phyloP scores from a whole-genome alignment of 495 filamentous ascomycete genomes.

The Xylaria palmicola region DNA sequence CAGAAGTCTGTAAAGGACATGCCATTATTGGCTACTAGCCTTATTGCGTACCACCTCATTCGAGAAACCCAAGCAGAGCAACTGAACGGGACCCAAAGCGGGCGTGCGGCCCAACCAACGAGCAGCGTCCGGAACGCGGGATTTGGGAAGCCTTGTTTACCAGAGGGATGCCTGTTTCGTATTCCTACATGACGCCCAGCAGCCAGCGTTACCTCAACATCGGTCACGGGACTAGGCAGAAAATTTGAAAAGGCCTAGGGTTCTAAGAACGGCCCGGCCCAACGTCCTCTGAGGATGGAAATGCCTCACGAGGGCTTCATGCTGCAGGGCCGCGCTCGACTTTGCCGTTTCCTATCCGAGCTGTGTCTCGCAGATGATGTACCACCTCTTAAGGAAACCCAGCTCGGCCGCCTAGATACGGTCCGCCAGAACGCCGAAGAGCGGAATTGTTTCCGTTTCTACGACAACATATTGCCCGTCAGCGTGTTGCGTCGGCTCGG shows the following conservation, averaged over 20 bases:
- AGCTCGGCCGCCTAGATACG: too few species aligned
- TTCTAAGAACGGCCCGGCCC: too few species aligned
- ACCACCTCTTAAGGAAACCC: too few species aligned
- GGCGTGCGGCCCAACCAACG: too few species aligned
- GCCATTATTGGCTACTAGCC: too few species aligned
- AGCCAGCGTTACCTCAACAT: background rate
- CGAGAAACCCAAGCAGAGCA: background rate
- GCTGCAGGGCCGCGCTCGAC: background rate
- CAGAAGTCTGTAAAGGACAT: too few species aligned
- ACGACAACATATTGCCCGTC: too few species aligned
- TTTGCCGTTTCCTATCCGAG: too few species aligned
- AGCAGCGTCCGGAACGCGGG: background rate
- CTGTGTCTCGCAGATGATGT: too few species aligned
- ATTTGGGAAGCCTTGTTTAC: background rate
- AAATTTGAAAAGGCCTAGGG: background rate
- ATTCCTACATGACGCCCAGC: background rate
- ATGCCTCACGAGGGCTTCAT: too few species aligned
- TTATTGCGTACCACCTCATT: background rate
- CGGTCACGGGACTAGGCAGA: background rate
- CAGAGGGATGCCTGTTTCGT: background rate
- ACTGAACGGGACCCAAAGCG: background rate
- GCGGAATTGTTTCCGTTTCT: constrained; percentile 1
- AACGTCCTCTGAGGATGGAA: too few species aligned
- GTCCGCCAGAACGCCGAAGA: background rate
- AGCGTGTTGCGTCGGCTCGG: background rate